Conservation (phyloP, 345 rosid species). For the Populus euphratica region DNA sequence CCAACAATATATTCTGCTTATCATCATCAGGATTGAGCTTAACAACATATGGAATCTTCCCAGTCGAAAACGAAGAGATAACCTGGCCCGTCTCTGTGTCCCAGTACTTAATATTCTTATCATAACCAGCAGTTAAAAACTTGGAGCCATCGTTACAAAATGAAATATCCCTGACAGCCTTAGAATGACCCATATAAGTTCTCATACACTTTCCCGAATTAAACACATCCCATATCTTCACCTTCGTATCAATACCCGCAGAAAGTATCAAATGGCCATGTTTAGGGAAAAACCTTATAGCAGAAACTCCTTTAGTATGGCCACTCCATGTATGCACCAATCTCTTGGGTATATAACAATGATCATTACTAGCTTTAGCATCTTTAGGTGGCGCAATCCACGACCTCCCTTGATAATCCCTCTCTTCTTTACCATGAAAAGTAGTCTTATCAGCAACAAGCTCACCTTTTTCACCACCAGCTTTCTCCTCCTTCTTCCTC, state of each 20-base stretch:
- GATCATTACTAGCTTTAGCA: constrained; percentile 86
- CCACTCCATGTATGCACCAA: constrained; percentile 29
- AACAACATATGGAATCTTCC: constrained; percentile 90
- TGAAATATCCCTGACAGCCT: constrained; percentile 91
- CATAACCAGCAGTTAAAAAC: constrained; percentile 91
- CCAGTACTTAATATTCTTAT: constrained; percentile 96
- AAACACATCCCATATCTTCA: constrained; percentile 98
- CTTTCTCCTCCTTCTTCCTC: constrained; percentile 87
- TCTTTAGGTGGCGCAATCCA: constrained; percentile 96
- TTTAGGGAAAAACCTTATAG: constrained; percentile 91
- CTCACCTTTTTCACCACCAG: constrained; percentile 73
- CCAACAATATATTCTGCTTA: constrained; percentile 90
- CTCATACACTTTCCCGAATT: constrained; percentile 98
- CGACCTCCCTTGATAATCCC: constrained; percentile 91
- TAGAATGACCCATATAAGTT: constrained; percentile 96
- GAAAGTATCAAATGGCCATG: constrained; percentile 96
- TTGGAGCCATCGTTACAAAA: constrained; percentile 92
- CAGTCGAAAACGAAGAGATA: constrained; percentile 81
- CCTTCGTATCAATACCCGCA: constrained; percentile 93
- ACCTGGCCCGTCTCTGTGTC: constrained; percentile 96
- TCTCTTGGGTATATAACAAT: constrained; percentile 50
- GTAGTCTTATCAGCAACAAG: constrained; percentile 73
- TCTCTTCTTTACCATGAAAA: constrained; percentile 94
- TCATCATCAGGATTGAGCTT: constrained; percentile 92
- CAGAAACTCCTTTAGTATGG: constrained; percentile 28